Percentiles rank a stretch among this genome's conserved stretches.
Conservation (phyloP, 2,329 filamentous ascomycete species). For the Aspergillus bombycis region DNA sequence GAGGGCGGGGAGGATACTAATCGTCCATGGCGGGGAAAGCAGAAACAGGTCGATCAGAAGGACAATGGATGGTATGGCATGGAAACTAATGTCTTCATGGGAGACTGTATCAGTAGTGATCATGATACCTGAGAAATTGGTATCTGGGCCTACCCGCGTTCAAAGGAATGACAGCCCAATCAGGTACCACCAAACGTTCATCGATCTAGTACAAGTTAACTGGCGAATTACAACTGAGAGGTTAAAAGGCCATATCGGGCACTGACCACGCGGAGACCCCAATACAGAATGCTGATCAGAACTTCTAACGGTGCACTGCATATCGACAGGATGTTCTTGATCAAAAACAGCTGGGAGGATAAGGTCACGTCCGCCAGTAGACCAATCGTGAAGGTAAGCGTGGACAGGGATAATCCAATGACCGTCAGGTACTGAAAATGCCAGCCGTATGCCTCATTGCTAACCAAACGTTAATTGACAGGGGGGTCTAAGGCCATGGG, state of each 20-base stretch:
- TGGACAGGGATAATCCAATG: slow-evolving; percentile 60
- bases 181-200: slow-evolving; percentile 54
- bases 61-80: slow-evolving; percentile 57
- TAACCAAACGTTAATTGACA: slow-evolving; percentile 29
- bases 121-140: background rate
- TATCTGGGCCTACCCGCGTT: slow-evolving; percentile 36
- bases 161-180: slow-evolving; percentile 41
- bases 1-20: slow-evolving; percentile 56
- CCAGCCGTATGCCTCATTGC: slow-evolving; percentile 65
- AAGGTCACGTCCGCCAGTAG: slow-evolving; percentile 59
- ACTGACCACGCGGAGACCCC: slow-evolving; percentile 57
- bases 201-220: slow-evolving; percentile 38
- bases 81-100: slow-evolving; percentile 48
- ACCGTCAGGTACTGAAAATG: slow-evolving; percentile 68
- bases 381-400: slow-evolving; percentile 57
- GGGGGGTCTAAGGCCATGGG: background rate
- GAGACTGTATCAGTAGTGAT: background rate
- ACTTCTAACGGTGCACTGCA: slow-evolving; percentile 63
- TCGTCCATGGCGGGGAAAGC: slow-evolving; percentile 64
- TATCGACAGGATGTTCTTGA: slow-evolving; percentile 62
- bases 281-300: slow-evolving; percentile 64
- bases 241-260: no score
- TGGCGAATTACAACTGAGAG: slow-evolving; percentile 1
- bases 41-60: slow-evolving; percentile 60
- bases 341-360: slow-evolving; percentile 55